Base-by-base conservation (phyloP, 2,329 filamentous ascomycete species). In the Clonostachys solani region DNA sequence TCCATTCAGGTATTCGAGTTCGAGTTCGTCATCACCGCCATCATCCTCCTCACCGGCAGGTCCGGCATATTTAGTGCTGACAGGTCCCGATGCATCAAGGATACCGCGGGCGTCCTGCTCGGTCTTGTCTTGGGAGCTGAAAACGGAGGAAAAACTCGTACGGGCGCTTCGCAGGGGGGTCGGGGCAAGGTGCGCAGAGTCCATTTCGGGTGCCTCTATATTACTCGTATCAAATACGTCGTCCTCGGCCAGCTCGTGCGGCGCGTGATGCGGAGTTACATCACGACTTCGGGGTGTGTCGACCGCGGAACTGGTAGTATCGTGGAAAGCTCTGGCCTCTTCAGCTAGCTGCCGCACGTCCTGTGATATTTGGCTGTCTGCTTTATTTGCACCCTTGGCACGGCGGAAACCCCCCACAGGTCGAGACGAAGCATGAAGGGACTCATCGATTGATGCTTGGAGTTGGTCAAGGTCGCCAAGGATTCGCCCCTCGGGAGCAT, bases 261-360 rank as follows among this genome's bases (percentile, higher is more conserved):
- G 36, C 36, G 17, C 36, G 17, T 18, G 36, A 38, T 38, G 36
- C 15, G 10, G 36, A n/a, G 23, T 10, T 10, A 29, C 33, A 33
- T 44, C 40, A 19, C 41, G 47, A 9, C 47, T 47, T 3, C 46
- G 46, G 7, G 47, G 51, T 2, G 55, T 53, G 43, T 51, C 52
- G 5, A 54, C 50, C 2, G 57, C 52, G 2, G 56, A 55, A 40
- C 53, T 58, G 3, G 58, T 57, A 2, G 52, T 47, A 4, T 55
- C 52, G 43, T 60, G 55, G 45, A 60, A 60, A 10, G 53, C 48
- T 16, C 49, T 49, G 4, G 58, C 58, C 35, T 55, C 58, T 18
- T 53, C 44, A 17, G 56, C 52, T 12, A 60, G 47, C 29, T 54
- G 50, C 33, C 52, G 49, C 44, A 60, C 48, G 16, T 59, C 58